Conservation (phyloP, 495 filamentous ascomycete species). For the Aspergillus indologenus region DNA sequence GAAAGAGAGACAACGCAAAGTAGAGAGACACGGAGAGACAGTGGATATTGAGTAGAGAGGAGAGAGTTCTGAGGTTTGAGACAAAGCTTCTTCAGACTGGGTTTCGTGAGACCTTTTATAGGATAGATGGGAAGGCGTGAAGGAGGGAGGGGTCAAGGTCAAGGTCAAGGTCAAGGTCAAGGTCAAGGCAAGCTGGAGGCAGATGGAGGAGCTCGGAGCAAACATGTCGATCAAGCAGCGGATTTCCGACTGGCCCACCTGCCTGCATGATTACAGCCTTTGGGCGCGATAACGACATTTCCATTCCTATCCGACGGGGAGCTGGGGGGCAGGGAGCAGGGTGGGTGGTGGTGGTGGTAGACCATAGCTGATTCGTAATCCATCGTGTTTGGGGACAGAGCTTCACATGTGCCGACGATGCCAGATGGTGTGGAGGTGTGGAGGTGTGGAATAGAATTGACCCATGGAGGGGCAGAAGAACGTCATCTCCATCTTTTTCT, state of each 20-base stretch:
- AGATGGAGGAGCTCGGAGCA: conserved; percentile 15
- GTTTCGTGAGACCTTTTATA: conserved; percentile 18
- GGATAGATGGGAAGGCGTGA: not conserved
- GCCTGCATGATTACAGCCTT: conserved; percentile 18
- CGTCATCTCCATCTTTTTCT: conserved; percentile 25
- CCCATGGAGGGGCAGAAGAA: conserved; percentile 14
- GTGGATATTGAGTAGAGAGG: not conserved
- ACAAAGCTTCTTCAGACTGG: conserved; percentile 16
- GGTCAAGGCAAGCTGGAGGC: not conserved
- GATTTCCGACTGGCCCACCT: conserved; percentile 23
- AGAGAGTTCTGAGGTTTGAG: not conserved
- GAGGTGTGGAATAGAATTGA: conserved; percentile 13
- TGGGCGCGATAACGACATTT: conserved; percentile 21
- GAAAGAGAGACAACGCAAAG: not conserved
- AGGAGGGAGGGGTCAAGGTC: conserved; percentile 26
- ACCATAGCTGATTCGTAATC: conserved; percentile 12
- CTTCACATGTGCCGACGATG: conserved; percentile 15
- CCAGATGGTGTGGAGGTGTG: too few species aligned
- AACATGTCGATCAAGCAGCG: conserved; percentile 32
- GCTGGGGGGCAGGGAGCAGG: conserved; percentile 20
- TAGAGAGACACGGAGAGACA: conserved; percentile 1
- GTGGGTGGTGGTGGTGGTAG: not conserved
- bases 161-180: too few species aligned
- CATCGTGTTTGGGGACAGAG: conserved; percentile 7
- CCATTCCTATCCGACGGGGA: conserved; percentile 18